phyloP scores from a whole-genome alignment of 805 yeast species.

The Lipomyces japonicus region DNA sequence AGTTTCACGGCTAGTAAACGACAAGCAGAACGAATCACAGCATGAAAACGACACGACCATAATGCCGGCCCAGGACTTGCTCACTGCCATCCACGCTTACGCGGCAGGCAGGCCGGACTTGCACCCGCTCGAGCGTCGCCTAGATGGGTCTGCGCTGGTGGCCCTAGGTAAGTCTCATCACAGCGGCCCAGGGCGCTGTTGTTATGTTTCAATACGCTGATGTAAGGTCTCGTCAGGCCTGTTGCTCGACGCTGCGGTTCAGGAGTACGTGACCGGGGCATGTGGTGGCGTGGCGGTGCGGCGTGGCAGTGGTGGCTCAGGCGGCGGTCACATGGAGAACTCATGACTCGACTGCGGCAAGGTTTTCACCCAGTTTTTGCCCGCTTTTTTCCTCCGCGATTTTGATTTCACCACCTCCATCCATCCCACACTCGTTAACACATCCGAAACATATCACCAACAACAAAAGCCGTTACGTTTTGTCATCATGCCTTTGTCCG shows the following conservation, averaged over 20 bases:
- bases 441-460: not conserved
- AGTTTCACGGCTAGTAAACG: no score
- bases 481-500: not conserved
- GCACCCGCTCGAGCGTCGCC: constrained; percentile 3
- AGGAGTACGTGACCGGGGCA: constrained; percentile 10
- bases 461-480: not conserved
- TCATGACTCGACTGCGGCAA: constrained; percentile 10
- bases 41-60: not conserved
- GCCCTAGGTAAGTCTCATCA: constrained; percentile 16
- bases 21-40: no score
- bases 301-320: constrained; percentile 9
- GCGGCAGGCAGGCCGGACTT: constrained; percentile 1
- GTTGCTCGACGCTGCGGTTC: constrained; percentile 10
- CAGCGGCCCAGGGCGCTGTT: no score
- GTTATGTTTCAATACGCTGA: not conserved
- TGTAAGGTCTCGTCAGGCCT: not conserved
- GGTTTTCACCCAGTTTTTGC: not conserved
- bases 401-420: not conserved
- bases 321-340: constrained; percentile 9
- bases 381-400: not conserved
- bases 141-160: constrained; percentile 19
- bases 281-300: constrained; percentile 6
- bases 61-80: constrained; percentile 7
- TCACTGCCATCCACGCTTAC: constrained; percentile 8
- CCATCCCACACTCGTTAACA: no score